Evolutionary conservation across 495 filamentous ascomycete species (phyloP).

Genomic region (Daldinia caldariorum): DNA sequence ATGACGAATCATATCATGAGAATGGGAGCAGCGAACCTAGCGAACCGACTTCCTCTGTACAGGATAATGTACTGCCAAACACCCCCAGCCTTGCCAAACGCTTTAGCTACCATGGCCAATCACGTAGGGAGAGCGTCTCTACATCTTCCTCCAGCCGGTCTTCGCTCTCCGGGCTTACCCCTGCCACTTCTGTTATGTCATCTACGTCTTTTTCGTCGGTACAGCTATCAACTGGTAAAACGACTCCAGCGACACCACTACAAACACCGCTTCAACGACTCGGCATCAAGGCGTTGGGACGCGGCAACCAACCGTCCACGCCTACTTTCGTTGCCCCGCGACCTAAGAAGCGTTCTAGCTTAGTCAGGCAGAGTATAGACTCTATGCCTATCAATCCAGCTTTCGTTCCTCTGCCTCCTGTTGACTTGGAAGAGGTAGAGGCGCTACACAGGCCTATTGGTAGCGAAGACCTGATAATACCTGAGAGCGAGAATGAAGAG

Average conservation of each 20-base stretch:
- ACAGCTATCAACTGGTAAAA: slow-evolving; percentile 46
- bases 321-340: slow-evolving; percentile 59
- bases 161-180: slow-evolving; percentile 40
- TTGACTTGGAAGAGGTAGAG: slow-evolving; percentile 53
- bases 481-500: slow-evolving; percentile 69
- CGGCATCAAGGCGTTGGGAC: slow-evolving; percentile 55
- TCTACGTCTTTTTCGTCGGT: slow-evolving; percentile 24
- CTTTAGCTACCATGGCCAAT: slow-evolving; percentile 31
- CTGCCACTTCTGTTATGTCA: slow-evolving; percentile 46
- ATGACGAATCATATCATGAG: slow-evolving; percentile 14
- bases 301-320: slow-evolving; percentile 45
- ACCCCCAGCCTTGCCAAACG: slow-evolving; percentile 38
- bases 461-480: slow-evolving; percentile 80
- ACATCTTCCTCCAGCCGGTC: slow-evolving; percentile 41
- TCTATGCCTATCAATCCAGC: slow-evolving; percentile 54
- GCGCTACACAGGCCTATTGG: slow-evolving; percentile 59
- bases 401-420: slow-evolving; percentile 54
- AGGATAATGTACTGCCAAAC: slow-evolving; percentile 13
- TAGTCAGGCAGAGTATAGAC: slow-evolving; percentile 61
- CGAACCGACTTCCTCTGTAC: background rate
- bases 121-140: slow-evolving; percentile 31
- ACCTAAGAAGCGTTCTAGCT: slow-evolving; percentile 68
- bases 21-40: background rate
- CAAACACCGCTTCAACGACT: slow-evolving; percentile 60
- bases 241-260: slow-evolving; percentile 52